phyloP scores from a whole-genome alignment of 31 red algal genomes.

The Porphyra umbilicalis region DNA sequence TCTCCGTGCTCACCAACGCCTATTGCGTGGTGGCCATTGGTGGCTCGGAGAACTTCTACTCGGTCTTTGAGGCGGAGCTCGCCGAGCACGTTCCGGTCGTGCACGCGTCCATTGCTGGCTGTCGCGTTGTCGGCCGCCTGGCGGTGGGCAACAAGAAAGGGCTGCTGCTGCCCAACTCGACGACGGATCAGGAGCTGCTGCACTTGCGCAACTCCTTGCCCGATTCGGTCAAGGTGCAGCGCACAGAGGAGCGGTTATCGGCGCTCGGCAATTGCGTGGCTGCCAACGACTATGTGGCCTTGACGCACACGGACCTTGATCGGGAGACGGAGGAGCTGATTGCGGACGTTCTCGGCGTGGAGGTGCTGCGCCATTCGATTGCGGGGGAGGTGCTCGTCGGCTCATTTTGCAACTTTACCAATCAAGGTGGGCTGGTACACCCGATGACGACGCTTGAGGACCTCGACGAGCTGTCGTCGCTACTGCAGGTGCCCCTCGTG shows the following conservation, averaged over 20 bases:
- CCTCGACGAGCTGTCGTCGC: constrained; percentile 84
- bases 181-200: constrained; percentile 89
- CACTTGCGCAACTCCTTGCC: constrained; percentile 90
- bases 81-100: constrained; percentile 95
- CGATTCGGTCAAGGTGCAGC: constrained; percentile 74
- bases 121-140: constrained; percentile 82
- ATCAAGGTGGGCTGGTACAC: constrained; percentile 95
- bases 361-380: constrained; percentile 75
- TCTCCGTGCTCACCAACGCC: constrained; percentile 75
- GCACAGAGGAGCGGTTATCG: constrained; percentile 74
- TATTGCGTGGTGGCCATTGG: constrained; percentile 92
- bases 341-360: constrained; percentile 78
- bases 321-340: constrained; percentile 84
- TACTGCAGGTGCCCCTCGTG: constrained; percentile 85
- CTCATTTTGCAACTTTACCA: constrained; percentile 86
- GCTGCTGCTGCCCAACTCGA: constrained; percentile 80
- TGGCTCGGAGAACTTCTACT: constrained; percentile 95
- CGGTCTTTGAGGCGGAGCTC: constrained; percentile 92
- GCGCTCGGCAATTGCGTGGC: constrained; percentile 93
- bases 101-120: constrained; percentile 81
- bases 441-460: constrained; percentile 87
- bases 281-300: constrained; percentile 87
- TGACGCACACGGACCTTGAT: constrained; percentile 85
- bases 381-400: constrained; percentile 89
- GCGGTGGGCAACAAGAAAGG: constrained; percentile 89